These are phyloP conservation scores for Magnusiomyces magnusii DNA, from an alignment of 1,139 yeast genomes.

Conservation along the genomic window DNA sequence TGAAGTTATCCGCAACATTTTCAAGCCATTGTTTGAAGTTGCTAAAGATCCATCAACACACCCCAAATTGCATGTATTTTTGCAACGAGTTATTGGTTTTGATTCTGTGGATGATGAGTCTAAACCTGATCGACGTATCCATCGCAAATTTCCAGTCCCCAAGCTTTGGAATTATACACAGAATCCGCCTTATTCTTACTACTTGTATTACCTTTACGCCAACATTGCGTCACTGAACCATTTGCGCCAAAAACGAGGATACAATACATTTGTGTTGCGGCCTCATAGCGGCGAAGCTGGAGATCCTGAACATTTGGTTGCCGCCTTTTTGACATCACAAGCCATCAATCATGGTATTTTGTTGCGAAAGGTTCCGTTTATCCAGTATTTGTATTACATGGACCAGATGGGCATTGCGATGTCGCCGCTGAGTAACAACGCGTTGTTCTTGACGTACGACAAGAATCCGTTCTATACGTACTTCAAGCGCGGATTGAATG, in stretches of 20 bases:
- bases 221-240: constrained; percentile 79
- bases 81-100: constrained; percentile 93
- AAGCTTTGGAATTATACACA: constrained; percentile 64
- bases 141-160: constrained; percentile 76
- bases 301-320: constrained; percentile 91
- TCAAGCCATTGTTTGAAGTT: constrained; percentile 89
- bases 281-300: constrained; percentile 99
- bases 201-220: constrained; percentile 79
- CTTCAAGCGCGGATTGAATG: constrained; percentile 88
- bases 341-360: constrained; percentile 94
- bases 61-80: constrained; percentile 80
- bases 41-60: constrained; percentile 74
- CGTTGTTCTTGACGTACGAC: constrained; percentile 88
- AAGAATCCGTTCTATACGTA: constrained; percentile 87
- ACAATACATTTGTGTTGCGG: constrained; percentile 82
- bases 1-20: constrained; percentile 69
- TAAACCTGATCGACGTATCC: constrained; percentile 74
- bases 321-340: constrained; percentile 84
- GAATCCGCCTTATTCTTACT: constrained; percentile 98
- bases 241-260: constrained; percentile 65
- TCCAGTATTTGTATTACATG: constrained; percentile 85
- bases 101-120: constrained; percentile 99
- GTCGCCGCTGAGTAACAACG: constrained; percentile 97
- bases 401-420: constrained; percentile 98
- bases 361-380: constrained; percentile 85